Evolutionary conservation across 2,329 filamentous ascomycete genomes (phyloP), one percentile per base, ranked within the genome.

Genomic region (Colletotrichum viniferum): DNA sequence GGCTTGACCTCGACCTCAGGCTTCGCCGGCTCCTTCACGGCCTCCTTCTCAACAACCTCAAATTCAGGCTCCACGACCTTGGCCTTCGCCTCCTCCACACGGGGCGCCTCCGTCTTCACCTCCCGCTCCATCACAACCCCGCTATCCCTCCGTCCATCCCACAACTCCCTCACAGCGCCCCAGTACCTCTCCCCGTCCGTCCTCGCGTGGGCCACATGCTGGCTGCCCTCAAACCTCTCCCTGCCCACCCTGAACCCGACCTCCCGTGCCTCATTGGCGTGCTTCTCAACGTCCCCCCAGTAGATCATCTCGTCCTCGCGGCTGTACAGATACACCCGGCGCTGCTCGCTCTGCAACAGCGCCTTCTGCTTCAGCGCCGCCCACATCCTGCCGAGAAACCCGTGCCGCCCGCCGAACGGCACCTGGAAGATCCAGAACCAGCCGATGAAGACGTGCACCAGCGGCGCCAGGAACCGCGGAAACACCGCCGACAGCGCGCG

Each of bases 311-410:
- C 74, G 78, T 92, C 90, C 3, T 81, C 84, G 43, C 84, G 82
- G 13, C 88, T 86, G 74, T 90, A 92, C 21, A 91, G 76, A 76
- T 91, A 92, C n/a, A 85, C 82, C 43, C 90, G 83, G 24, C 85
- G 82, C 5, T 82, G 83, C 80, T 90, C 88, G 36, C 78, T 79
- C 13, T 78, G 80, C 63, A 85, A 79, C 43, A 81, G 77, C 9
- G 75, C 72, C 32, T 73, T 67, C 26, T 84, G 80, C 66, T 87
- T 88, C 70, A 87, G 82, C 64, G 82, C 82, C 72, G 80, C 79
- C 21, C 80, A 84, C 76, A 85, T 85, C 69, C 76, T 79, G 14
- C 83, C 80, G 10, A 86, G 79, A 8, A 80, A 79, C 10, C 80
- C 78, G 43, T 52, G 43, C 70, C 78, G 71, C 77, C 82, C 69